Base-by-base conservation (phyloP, 1,284 basidiomycete genomes). In the Leccinum angustisporum region DNA sequence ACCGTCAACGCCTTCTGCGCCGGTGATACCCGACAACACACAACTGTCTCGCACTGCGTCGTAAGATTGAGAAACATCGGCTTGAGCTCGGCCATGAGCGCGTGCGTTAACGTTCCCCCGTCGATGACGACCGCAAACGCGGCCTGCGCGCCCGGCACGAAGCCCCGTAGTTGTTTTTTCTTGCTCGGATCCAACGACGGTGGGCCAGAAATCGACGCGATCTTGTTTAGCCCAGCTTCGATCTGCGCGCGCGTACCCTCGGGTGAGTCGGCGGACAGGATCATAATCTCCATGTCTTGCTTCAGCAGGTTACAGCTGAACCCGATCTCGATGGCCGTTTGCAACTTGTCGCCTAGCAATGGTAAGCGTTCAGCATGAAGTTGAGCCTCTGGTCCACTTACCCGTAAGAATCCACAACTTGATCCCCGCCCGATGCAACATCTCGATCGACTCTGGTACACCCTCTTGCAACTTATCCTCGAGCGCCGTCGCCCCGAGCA, bases 401-500 rank as follows among this genome's bases (percentile, higher is more conserved):
- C 90, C 91, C 34, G 94, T 95, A 60, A 96, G 78, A 73, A 96
- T 95, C 96, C 97, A 99, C 3, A 99, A 78, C 78, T 98, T 98
- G 81, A 99, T 98, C 8, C 96, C 96, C 0, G 96, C 97, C 50
- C 85, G 81, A 72, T 98, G 96, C 18, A 99, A 80, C 62, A 84
- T 91, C 68, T 95, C 94, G 68, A 99, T 98, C 0, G 97, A 91
- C 63, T 97, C 95, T 0, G 97, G 97, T 1, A 99, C 96, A 31
- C 97, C 96, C 69, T 92, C 94, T 75, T 99, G 97, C 65, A 98
- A 78, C 80, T 98, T 98, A 77, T 98, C 97, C 76, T 99, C 96
- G 57, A 99, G 77, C 3, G 96, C 96, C 0, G 97, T 98, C 3
- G 96, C 97, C 1, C 97, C 96, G 4, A 99, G 81, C 59, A 99